Evolutionary conservation across 106 monocot species (phyloP).

Genomic region (Narthecium ossifragum): DNA sequence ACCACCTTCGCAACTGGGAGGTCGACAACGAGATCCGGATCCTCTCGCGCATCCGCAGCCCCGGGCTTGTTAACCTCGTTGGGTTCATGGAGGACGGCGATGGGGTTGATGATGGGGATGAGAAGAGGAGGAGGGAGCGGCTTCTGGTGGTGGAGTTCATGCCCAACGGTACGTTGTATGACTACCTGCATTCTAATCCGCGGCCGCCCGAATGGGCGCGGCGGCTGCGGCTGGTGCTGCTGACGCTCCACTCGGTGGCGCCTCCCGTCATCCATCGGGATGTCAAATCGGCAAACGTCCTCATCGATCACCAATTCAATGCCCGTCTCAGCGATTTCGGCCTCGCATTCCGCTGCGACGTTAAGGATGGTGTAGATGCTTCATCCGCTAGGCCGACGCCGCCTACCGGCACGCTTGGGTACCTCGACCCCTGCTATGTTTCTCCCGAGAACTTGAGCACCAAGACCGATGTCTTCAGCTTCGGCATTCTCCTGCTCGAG

Average conservation of each 20-base stretch:
- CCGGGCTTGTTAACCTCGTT: too few relatives aligned
- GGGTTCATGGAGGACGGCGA: too few relatives aligned
- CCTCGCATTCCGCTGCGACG: constrained; percentile 40
- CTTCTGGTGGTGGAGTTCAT: constrained; percentile 85
- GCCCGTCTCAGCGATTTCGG: constrained; percentile 90
- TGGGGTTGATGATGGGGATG: constrained; percentile 2
- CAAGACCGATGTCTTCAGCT: too few relatives aligned
- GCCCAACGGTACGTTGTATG: constrained; percentile 90
- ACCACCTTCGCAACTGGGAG: too few relatives aligned
- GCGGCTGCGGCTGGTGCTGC: constrained; percentile 61
- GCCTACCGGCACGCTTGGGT: constrained; percentile 86
- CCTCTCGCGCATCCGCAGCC: too few relatives aligned
- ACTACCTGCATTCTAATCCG: constrained; percentile 61
- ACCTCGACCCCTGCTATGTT: constrained; percentile 81
- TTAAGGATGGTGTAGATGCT: background rate
- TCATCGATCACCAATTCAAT: constrained; percentile 54
- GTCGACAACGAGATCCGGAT: too few relatives aligned
- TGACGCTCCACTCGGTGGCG: constrained; percentile 44
- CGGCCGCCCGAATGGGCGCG: constrained; percentile 64
- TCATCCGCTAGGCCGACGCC: constrained; percentile 38
- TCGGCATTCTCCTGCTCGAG: too few relatives aligned
- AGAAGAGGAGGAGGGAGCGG: constrained; percentile 6
- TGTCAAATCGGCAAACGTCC: constrained; percentile 86
- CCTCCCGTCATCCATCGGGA: constrained; percentile 88
- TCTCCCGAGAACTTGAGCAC: constrained; percentile 84